Base-by-base conservation (phyloP, 1,284 basidiomycete genomes). In the Tilletiaria anomala region DNA sequence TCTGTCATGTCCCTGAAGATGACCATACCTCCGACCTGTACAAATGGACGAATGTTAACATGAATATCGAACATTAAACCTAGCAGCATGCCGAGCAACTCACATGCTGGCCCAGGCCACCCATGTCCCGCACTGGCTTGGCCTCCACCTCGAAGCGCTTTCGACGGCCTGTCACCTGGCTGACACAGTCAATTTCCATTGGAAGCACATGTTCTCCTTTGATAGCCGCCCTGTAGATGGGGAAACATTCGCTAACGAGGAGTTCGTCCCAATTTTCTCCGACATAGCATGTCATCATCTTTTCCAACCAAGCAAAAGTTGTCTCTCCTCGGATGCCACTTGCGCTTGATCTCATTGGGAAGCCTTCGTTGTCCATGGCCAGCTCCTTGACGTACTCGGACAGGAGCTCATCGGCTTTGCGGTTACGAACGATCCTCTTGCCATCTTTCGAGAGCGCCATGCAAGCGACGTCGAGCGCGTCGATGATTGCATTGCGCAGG, bases 1-100 rank as follows among this genome's bases (percentile, higher is more conserved):
- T 53, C 46, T 3, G 58, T 59, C 16, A 61, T 46, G 20, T 61
- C 57, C 14, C 44, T 35, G 4, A 58, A 22, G 4, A 46, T 53
- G 42, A 59, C 52, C 33, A 58, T 42, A 26, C 58, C 58, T 23
- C 58, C 58, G 33, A 61, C 53, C 40, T 61, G 57, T 20, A 53
- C 47, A 16, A 16, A 23, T 20, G n/a, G n/a, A n/a, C n/a, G n/a
- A n/a, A n/a, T n/a, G n/a, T n/a, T n/a, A n/a, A n/a, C n/a, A n/a
- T n/a, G n/a, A n/a, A n/a, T n/a, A n/a, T n/a, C n/a, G n/a, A n/a
- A n/a, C n/a, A n/a, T n/a, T n/a, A n/a, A n/a, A n/a, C n/a, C n/a
- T n/a, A n/a, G n/a, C n/a, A n/a, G n/a, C n/a, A n/a, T n/a, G n/a
- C n/a, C n/a, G n/a, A n/a, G n/a, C n/a, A n/a, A n/a, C n/a, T n/a